Base-by-base conservation (phyloP, 2,329 filamentous ascomycete genomes). In the Aspergillus fijiensis region DNA sequence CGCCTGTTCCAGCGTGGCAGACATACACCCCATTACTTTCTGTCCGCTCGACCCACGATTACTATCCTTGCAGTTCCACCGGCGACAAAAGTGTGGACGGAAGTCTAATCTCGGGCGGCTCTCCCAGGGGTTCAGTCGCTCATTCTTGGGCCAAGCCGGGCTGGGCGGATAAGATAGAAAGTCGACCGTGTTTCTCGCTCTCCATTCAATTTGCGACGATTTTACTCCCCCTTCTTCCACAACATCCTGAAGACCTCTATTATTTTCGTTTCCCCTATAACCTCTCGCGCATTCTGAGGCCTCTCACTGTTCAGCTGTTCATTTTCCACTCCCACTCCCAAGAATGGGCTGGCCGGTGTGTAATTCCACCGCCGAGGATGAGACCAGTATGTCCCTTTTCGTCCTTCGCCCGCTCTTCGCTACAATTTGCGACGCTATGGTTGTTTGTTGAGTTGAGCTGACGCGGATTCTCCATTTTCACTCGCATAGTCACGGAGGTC, bases 341-440 rank as follows among this genome's bases (percentile, higher is more conserved):
- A 73, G 58, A 55, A 75, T 80, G 78, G 76, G 72, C 59, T 80
- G 77, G 78, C 76, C 78, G 56, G 68, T 72, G 64, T 85, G 83
- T 69, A 84, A 85, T 70, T 75, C 78, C 5, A 84, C 82, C 11
- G 66, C 78, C 58, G 80, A 82, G 66, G 73, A 81, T 59, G 69
- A 75, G 63, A 76, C 71, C 58, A 81, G 81, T 78, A 74, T 47
- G 71, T 51, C 12, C 19, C 31, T 29, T 10, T 16, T 21, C 45
- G 55, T 25, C 39, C 33, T 19, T 23, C 33, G 10, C 48, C 27
- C 12, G 27, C 50, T 14, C 39, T 42, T 14, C 68, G 35, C 67
- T 58, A 42, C 14, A n/a, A 29, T 31, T 49, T 31, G 35, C 39
- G 54, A 52, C 23, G 9, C 16, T n/a, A 12, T 39, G 51, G 7